phyloP scores from a whole-genome alignment of 805 yeast genomes.

The Saccharomyces kudriavzevii region DNA sequence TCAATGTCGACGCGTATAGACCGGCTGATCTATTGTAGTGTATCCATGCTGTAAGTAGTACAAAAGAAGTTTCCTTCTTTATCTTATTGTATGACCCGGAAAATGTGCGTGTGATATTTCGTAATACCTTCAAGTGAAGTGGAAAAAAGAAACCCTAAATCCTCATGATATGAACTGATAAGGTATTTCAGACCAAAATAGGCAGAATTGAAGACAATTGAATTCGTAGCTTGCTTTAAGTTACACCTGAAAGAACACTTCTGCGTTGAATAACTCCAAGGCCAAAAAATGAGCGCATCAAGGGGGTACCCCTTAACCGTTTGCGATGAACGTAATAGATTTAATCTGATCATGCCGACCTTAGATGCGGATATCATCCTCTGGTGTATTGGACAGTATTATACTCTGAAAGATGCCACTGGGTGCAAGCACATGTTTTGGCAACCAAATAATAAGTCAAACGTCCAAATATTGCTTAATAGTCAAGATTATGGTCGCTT shows the following conservation, averaged over 20 bases:
- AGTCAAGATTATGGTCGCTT: neutral
- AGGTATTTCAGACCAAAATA: neutral
- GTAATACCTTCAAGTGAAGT: neutral
- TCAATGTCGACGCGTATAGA: neutral
- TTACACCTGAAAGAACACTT: neutral
- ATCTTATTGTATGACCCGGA: neutral
- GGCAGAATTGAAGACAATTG: too few species aligned
- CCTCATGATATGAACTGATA: neutral
- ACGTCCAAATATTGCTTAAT: neutral
- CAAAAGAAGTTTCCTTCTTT: neutral
- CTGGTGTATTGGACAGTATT: neutral
- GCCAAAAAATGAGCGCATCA: neutral
- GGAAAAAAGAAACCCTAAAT: neutral
- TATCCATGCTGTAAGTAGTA: neutral
- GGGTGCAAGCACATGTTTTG: neutral
- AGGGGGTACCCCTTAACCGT: neutral
- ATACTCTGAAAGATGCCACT: neutral
- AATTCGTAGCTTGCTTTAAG: neutral
- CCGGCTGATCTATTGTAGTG: neutral
- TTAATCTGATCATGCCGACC: neutral
- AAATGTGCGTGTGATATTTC: neutral
- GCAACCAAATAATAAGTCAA: neutral
- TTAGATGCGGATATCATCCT: neutral
- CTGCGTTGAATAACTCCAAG: neutral
- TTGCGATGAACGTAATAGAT: neutral